These are phyloP conservation scores for Emericellopsis cladophorae DNA, from an alignment of 2,329 filamentous ascomycete species.

Conservation along the genomic window DNA sequence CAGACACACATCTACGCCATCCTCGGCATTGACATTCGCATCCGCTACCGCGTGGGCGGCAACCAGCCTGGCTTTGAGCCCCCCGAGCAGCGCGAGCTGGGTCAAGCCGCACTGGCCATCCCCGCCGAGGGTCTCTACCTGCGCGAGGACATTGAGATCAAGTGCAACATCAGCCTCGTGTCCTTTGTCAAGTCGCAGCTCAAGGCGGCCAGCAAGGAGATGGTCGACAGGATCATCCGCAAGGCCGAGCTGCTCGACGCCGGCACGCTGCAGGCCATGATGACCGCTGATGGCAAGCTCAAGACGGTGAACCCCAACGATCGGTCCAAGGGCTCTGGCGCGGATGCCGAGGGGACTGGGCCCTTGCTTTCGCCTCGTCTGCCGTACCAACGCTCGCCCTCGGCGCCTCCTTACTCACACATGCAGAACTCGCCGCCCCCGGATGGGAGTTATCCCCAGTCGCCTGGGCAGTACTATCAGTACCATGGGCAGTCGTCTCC, in stretches of 20 bases:
- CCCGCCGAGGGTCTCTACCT: conserved; percentile 55
- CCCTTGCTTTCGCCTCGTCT: too few relatives aligned
- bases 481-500: conserved; percentile 10
- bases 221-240: conserved; percentile 57
- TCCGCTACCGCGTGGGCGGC: conserved; percentile 54
- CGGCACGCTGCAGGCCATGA: conserved; percentile 54
- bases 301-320: conserved; percentile 45
- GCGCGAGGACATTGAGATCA: conserved; percentile 58
- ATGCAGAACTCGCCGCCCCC: background rate
- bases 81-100: conserved; percentile 47
- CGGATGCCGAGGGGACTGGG: too few relatives aligned
- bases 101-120: conserved; percentile 40
- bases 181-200: conserved; percentile 54
- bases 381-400: too few relatives aligned
- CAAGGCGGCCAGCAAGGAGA: conserved; percentile 53
- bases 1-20: conserved; percentile 63
- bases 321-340: conserved; percentile 18
- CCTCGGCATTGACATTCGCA: conserved; percentile 52
- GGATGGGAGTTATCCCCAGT: too few relatives aligned
- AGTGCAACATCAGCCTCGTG: conserved; percentile 53
- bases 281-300: conserved; percentile 45
- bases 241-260: conserved; percentile 59
- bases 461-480: conserved; percentile 1
- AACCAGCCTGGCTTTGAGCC: conserved; percentile 56
- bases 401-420: too few relatives aligned